These are phyloP conservation scores for Tilletia indica DNA, from an alignment of 1,284 basidiomycete species.

Conservation along the genomic window DNA sequence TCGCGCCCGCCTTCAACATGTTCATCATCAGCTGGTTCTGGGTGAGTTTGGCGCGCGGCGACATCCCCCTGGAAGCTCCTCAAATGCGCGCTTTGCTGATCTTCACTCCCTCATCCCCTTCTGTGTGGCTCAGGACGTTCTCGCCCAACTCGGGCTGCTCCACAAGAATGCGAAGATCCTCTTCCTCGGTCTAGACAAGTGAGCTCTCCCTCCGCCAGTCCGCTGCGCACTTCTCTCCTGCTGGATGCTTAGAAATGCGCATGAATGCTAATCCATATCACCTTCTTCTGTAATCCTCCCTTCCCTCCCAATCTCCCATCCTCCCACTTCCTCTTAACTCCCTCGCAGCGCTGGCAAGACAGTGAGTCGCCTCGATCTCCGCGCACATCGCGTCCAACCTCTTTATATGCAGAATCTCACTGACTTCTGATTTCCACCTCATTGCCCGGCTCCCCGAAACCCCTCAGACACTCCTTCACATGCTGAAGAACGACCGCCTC, in stretches of 20 bases:
- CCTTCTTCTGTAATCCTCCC: too few species aligned
- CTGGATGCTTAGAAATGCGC: background rate
- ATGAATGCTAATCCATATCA: background rate
- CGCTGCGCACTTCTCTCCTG: too few species aligned
- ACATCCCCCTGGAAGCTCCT: too few species aligned
- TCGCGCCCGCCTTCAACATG: slow-evolving; percentile 28
- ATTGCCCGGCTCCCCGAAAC: background rate
- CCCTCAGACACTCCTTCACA: slow-evolving; percentile 89
- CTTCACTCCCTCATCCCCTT: background rate
- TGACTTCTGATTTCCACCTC: background rate
- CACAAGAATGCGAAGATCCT: slow-evolving; percentile 99
- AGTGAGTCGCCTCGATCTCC: slow-evolving; percentile 61
- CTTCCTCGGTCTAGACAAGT: slow-evolving; percentile 91
- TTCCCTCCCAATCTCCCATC: background rate
- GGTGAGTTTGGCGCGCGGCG: slow-evolving; percentile 34
- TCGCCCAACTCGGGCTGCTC: slow-evolving; percentile 63
- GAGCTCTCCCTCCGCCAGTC: background rate
- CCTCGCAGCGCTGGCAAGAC: slow-evolving; percentile 80
- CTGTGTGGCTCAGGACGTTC: slow-evolving; percentile 42
- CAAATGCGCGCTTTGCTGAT: background rate
- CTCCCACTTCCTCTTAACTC: background rate
- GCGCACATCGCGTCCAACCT: background rate
- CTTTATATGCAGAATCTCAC: background rate
- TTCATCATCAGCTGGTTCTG: slow-evolving; percentile 56
- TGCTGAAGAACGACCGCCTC: slow-evolving; percentile 99